Conservation (phyloP, 1,284 basidiomycete genomes). For the Apiotrichum veenhuisii region DNA sequence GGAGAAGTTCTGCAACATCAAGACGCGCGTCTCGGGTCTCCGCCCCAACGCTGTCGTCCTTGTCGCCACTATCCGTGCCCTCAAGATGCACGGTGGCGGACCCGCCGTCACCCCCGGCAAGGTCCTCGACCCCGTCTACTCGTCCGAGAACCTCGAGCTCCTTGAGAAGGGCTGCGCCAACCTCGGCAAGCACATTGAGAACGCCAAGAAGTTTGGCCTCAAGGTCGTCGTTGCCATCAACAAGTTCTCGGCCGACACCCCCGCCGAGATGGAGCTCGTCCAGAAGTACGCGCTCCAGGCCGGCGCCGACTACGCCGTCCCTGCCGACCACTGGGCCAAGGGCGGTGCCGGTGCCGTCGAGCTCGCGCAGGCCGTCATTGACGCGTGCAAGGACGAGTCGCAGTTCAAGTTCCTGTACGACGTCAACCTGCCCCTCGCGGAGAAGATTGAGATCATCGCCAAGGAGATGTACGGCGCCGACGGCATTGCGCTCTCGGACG, state of each 20-base stretch:
- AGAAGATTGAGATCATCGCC: slow-evolving; percentile 81
- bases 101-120: slow-evolving; percentile 97
- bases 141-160: slow-evolving; percentile 86
- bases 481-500: slow-evolving; percentile 75
- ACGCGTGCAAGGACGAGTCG: slow-evolving; percentile 75
- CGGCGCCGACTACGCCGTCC: slow-evolving; percentile 91
- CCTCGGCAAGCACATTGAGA: slow-evolving; percentile 88
- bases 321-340: slow-evolving; percentile 94
- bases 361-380: slow-evolving; percentile 81
- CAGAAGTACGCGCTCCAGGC: slow-evolving; percentile 72
- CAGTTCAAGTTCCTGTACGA: slow-evolving; percentile 89
- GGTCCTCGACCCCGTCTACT: slow-evolving; percentile 87
- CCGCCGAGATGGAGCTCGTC: slow-evolving; percentile 83
- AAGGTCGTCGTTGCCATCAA: slow-evolving; percentile 97
- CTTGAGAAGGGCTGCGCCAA: slow-evolving; percentile 92
- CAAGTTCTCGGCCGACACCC: slow-evolving; percentile 89
- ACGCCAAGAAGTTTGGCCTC: slow-evolving; percentile 91
- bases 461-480: slow-evolving; percentile 91
- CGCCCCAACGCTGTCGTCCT: slow-evolving; percentile 91
- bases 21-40: slow-evolving; percentile 90
- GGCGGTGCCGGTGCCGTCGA: slow-evolving; percentile 83
- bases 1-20: slow-evolving; percentile 99
- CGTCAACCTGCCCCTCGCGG: slow-evolving; percentile 72
- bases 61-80: slow-evolving; percentile 92
- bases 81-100: slow-evolving; percentile 99